Conservation (phyloP, 345 rosid species). For the Arabidopsis thaliana region DNA sequence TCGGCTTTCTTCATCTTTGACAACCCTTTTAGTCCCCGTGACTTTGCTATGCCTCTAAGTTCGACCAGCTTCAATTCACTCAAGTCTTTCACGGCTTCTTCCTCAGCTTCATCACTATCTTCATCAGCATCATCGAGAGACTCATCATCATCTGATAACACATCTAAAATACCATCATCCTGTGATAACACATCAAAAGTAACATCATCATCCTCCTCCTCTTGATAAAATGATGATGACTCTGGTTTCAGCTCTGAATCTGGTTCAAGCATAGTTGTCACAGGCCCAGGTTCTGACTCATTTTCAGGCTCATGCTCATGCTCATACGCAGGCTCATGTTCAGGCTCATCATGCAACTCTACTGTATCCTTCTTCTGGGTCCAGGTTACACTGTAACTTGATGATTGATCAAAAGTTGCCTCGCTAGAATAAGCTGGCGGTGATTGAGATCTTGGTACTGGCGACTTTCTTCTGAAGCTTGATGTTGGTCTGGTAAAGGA, state of each 20-base stretch:
- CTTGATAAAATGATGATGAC: slow-evolving; percentile 40
- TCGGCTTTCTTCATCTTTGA: slow-evolving; percentile 86
- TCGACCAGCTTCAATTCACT: slow-evolving; percentile 67
- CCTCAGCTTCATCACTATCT: slow-evolving; percentile 44
- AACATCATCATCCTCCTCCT: slow-evolving; percentile 29
- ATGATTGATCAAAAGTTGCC: slow-evolving; percentile 46
- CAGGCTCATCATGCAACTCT: slow-evolving; percentile 50
- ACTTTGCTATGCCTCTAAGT: slow-evolving; percentile 76
- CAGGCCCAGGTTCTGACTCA: slow-evolving; percentile 44
- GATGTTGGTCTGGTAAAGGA: slow-evolving; percentile 73
- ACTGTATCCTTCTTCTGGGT: slow-evolving; percentile 47
- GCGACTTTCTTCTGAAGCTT: slow-evolving; percentile 76
- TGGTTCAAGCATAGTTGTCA: slow-evolving; percentile 44
- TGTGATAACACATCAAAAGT: slow-evolving; percentile 44
- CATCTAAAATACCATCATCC: slow-evolving; percentile 38
- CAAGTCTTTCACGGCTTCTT: slow-evolving; percentile 52
- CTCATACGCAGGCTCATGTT: slow-evolving; percentile 48
- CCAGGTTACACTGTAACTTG: slow-evolving; percentile 45
- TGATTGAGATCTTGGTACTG: slow-evolving; percentile 62
- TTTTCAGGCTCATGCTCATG: slow-evolving; percentile 32
- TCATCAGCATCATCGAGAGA: slow-evolving; percentile 42
- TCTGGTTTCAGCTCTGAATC: slow-evolving; percentile 39
- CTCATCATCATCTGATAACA: slow-evolving; percentile 47
- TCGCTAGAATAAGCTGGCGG: slow-evolving; percentile 57
- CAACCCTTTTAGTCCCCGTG: slow-evolving; percentile 77